Percentiles rank a stretch among this genome's conserved stretches.
These are phyloP conservation scores for Gamsiella multidivaricata DNA, from an alignment of 192 early-diverging fungal genomes.

Conservation along the genomic window DNA sequence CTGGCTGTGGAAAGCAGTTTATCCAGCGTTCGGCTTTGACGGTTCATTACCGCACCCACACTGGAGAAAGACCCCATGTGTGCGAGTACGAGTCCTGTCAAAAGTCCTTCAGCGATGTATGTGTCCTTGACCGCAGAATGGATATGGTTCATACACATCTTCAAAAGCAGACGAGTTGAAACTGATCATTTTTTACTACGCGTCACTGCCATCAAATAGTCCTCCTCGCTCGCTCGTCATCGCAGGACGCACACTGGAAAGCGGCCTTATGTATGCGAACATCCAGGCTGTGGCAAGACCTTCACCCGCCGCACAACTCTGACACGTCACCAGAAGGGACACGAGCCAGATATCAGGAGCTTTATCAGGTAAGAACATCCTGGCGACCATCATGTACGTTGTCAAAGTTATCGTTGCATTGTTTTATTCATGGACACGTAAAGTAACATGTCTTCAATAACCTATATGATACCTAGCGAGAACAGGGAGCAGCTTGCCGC, in stretches of 20 bases:
- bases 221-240: slow-evolving; percentile 81
- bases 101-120: slow-evolving; percentile 79
- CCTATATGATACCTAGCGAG: slow-evolving; percentile 14
- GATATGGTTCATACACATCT: too few relatives aligned
- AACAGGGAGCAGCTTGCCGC: slow-evolving; percentile 52
- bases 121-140: too few relatives aligned
- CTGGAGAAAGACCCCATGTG: slow-evolving; percentile 75
- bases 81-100: slow-evolving; percentile 74
- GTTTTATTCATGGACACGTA: neutral
- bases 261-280: slow-evolving; percentile 76
- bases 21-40: slow-evolving; percentile 83
- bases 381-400: too few relatives aligned
- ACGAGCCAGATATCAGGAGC: slow-evolving; percentile 61
- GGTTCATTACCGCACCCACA: slow-evolving; percentile 80
- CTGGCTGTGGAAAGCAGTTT: slow-evolving; percentile 79
- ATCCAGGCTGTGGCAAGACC: slow-evolving; percentile 75
- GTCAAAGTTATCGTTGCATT: slow-evolving; percentile 1
- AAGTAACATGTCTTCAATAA: too few relatives aligned
- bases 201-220: slow-evolving; percentile 42
- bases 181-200: neutral
- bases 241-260: slow-evolving; percentile 83
- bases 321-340: slow-evolving; percentile 69
- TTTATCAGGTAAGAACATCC: slow-evolving; percentile 55
- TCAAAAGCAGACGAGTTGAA: too few relatives aligned
- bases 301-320: slow-evolving; percentile 78